These are phyloP conservation scores for Coprinellus micaceus DNA, from an alignment of 768 basidiomycete genomes.

Conservation along the genomic window DNA sequence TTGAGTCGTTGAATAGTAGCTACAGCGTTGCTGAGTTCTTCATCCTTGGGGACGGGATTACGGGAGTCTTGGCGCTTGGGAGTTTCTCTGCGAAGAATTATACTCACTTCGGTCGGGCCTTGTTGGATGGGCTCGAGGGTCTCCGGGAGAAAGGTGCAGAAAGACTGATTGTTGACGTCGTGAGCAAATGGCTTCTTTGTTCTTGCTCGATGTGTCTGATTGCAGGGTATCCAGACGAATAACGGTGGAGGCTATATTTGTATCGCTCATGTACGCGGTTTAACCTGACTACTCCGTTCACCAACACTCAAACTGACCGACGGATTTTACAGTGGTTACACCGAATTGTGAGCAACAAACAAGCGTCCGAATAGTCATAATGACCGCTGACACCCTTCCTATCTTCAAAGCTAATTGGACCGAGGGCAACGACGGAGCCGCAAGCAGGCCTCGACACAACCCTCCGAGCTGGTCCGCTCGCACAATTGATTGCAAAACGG, in stretches of 20 bases:
- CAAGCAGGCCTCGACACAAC: conserved; percentile 54
- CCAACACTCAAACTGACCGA: conserved; percentile 1
- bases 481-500: conserved; percentile 44
- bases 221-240: conserved; percentile 34
- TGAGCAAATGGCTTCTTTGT: conserved; percentile 23
- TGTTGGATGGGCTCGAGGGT: conserved; percentile 45
- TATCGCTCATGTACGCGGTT: conserved; percentile 48
- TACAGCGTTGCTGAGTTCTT: conserved; percentile 53
- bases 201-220: too few species aligned
- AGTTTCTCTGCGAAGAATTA: conserved; percentile 51
- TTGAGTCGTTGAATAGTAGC: conserved; percentile 39
- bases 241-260: conserved; percentile 59
- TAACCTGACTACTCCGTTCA: neutral
- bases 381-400: neutral
- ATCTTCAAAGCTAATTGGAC: conserved; percentile 46
- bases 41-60: conserved; percentile 47
- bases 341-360: conserved; percentile 30
- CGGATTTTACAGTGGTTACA: conserved; percentile 37
- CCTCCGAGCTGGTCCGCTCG: conserved; percentile 45
- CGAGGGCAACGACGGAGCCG: conserved; percentile 47
- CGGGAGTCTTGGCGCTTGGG: conserved; percentile 55
- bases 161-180: conserved; percentile 57
- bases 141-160: conserved; percentile 47
- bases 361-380: neutral
- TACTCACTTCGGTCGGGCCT: conserved; percentile 34